Evolutionary conservation across 176 grass and related monocot genomes (phyloP), one percentile per base, ranked within the genome.

Genomic region (Carex scoparia): DNA sequence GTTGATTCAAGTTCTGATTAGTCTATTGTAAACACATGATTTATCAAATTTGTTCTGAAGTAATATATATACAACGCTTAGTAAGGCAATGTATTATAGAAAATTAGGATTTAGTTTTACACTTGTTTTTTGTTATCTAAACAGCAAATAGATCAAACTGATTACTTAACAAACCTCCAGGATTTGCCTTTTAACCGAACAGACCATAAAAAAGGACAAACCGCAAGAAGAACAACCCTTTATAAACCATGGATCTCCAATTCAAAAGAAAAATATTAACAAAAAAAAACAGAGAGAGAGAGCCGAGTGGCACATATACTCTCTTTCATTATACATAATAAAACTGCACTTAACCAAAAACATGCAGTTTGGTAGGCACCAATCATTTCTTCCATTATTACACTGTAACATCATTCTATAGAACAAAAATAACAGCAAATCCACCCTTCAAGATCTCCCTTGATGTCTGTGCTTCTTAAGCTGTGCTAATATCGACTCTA

Each of bases 401-500:
- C 60, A 63, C 59, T 28, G 57, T 40, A 57, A 8, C 78, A 60
- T 19, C 79, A 63, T 65, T 49, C 37, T 65, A 65, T 65, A 44
- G 35, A 81, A 81, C 57, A 65, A 65, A 61, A 65, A 82, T 44
- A 64, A 23, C 27, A 44, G 46, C 79, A 81, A 61, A 16, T 46
- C 27, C 7, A 2, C 62, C 19, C 55, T 10, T 42, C 18, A 69
- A 66, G 42, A 48, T 15, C 48, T 16, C 1, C 46, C 35, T 37
- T 15, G 6, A 7, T 81, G 6, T 81, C 10, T 63, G 15, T 63
- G 35, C 12, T 76, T 92, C 2, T 73, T 89, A 91, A 7, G 42
- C 68, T 7, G 84, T 91, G 74, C 92, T 94, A 65, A 91, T 67
- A 89, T 94, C 91, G 56, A 98, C 89, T 89, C 94, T 95, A 73